Conservation (phyloP, 106 monocot species). For the Apostasia ramifera region DNA sequence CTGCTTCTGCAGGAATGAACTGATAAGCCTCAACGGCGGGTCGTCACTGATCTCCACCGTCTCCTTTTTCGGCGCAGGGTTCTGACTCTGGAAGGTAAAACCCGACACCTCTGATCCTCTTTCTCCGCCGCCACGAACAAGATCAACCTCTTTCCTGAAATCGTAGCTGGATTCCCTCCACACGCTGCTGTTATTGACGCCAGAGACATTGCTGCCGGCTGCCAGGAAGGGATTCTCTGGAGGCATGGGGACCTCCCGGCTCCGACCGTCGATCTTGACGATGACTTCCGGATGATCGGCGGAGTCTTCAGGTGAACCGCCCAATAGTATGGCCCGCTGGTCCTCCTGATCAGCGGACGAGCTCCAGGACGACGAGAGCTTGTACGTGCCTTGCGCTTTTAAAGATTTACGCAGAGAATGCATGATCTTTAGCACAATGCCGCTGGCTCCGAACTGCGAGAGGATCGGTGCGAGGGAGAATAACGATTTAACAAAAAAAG, state of each 20-base stretch:
- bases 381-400: conserved; percentile 25
- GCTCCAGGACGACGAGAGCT: conserved; percentile 6
- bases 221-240: no score
- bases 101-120: not conserved
- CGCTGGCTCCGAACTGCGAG: not conserved
- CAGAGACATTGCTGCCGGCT: not conserved
- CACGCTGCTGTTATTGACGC: not conserved
- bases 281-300: conserved; percentile 15
- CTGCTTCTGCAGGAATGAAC: conserved; percentile 36
- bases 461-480: no score
- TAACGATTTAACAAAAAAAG: no score
- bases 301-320: conserved; percentile 3
- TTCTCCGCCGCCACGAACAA: not conserved
- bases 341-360: conserved; percentile 10
- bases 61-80: not conserved
- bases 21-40: conserved; percentile 37
- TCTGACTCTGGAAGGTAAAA: conserved; percentile 4
- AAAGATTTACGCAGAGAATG: conserved; percentile 35
- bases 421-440: conserved; percentile 16
- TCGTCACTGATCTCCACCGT: conserved; percentile 19
- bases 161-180: conserved; percentile 25
- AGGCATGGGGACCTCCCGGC: not conserved
- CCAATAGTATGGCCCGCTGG: conserved; percentile 31
- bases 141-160: conserved; percentile 13
- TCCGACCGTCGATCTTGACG: conserved; percentile 30